Conservation (phyloP, 2,329 filamentous ascomycete species). For the Trichoderma breve region DNA sequence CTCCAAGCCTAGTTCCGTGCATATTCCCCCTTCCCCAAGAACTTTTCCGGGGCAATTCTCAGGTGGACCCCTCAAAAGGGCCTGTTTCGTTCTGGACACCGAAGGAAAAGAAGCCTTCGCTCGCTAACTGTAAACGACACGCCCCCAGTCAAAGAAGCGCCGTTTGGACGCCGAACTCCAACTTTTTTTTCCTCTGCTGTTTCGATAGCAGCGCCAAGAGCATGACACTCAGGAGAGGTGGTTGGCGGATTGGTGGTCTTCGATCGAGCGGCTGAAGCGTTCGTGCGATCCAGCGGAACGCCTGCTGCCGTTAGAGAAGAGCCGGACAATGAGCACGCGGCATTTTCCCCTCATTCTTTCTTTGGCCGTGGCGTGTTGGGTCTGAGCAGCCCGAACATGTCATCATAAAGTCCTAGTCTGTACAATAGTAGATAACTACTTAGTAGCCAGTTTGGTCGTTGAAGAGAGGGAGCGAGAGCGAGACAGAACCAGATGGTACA, state of each 20-base stretch:
- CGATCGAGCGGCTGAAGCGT: slow-evolving; percentile 17
- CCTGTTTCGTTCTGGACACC: slow-evolving; percentile 18
- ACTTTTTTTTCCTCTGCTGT: not conserved
- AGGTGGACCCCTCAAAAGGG: slow-evolving; percentile 8
- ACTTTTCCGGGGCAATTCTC: slow-evolving; percentile 11
- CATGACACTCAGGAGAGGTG: slow-evolving; percentile 17
- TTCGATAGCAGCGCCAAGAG: slow-evolving; percentile 15
- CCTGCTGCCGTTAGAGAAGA: not conserved
- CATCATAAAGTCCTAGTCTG: not conserved
- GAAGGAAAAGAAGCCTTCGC: slow-evolving; percentile 10
- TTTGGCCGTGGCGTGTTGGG: not conserved
- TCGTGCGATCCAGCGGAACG: slow-evolving; percentile 12
- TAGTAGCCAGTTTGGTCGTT: not conserved
- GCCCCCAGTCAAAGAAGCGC: slow-evolving; percentile 2
- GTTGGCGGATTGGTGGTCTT: slow-evolving; percentile 15
- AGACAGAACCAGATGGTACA: not conserved
- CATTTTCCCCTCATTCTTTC: slow-evolving; percentile 11
- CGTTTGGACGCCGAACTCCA: slow-evolving; percentile 9
- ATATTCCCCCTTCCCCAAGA: not conserved
- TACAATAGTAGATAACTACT: not conserved
- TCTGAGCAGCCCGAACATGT: not conserved
- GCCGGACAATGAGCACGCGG: slow-evolving; percentile 13
- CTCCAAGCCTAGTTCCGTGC: slow-evolving; percentile 7
- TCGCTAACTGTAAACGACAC: slow-evolving; percentile 11
- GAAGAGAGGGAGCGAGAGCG: not conserved